These are phyloP conservation scores for Salix suchowensis DNA, from an alignment of 345 rosid genomes.

Conservation along the genomic window DNA sequence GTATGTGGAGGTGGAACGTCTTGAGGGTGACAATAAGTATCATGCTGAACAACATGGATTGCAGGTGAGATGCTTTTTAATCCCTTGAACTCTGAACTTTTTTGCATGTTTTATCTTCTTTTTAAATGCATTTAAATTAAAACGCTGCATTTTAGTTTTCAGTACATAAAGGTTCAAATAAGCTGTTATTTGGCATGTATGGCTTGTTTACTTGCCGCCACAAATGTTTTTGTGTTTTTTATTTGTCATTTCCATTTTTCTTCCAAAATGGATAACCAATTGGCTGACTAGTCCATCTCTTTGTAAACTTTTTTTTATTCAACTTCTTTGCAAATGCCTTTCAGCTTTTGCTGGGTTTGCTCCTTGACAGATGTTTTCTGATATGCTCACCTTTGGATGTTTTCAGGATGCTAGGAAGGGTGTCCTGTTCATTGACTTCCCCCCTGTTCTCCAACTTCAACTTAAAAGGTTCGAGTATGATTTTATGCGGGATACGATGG, in stretches of 20 bases:
- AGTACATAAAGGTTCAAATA: neutral
- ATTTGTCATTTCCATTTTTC: neutral
- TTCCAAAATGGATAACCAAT: neutral
- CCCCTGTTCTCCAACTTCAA: conserved; percentile 74
- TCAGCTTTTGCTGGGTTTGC: neutral
- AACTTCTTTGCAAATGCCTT: neutral
- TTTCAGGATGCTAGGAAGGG: conserved; percentile 51
- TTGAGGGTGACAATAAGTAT: conserved; percentile 96
- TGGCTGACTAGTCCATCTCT: neutral
- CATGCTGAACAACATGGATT: conserved; percentile 83
- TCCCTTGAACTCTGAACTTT: neutral
- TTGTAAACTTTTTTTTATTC: neutral
- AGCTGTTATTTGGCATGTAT: neutral
- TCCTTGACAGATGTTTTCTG: neutral
- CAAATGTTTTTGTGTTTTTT: neutral
- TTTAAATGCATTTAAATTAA: neutral
- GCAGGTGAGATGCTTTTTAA: conserved; percentile 54
- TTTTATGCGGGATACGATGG: conserved; percentile 50
- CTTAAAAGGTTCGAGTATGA: conserved; percentile 48
- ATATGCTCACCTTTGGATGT: neutral
- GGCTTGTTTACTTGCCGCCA: neutral
- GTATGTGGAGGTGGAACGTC: conserved; percentile 95
- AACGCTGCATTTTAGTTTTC: neutral
- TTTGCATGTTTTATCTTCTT: neutral
- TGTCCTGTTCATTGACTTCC: conserved; percentile 65